phyloP scores from a whole-genome alignment of 2,329 filamentous ascomycete species.

The Fusarium phyllophilum region DNA sequence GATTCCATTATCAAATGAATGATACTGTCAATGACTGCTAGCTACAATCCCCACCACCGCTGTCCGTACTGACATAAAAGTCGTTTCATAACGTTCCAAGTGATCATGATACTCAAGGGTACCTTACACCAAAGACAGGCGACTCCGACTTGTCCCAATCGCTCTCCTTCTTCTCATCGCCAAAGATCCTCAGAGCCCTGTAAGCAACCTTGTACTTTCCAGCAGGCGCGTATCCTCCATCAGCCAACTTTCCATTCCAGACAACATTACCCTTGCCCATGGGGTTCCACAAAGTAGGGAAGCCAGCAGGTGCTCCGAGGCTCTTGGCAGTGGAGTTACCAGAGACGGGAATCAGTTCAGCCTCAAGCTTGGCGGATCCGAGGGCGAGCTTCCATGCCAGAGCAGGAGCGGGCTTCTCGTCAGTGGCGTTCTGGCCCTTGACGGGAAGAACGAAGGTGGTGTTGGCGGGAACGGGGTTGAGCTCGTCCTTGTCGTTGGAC shows the following conservation, averaged over 20 bases:
- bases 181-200: constrained; percentile 61
- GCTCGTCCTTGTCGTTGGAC: constrained; percentile 47
- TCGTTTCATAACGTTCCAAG: not conserved
- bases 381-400: constrained; percentile 56
- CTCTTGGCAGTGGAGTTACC: constrained; percentile 16
- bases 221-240: constrained; percentile 58
- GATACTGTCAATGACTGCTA: not conserved
- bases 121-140: constrained; percentile 56
- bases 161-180: constrained; percentile 54
- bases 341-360: constrained; percentile 55
- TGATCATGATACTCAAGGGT: constrained; percentile 37
- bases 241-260: constrained; percentile 60
- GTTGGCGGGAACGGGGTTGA: constrained; percentile 46
- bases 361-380: constrained; percentile 56
- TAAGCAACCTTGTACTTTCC: constrained; percentile 62
- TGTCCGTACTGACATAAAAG: not conserved
- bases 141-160: constrained; percentile 61
- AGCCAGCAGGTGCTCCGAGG: constrained; percentile 35
- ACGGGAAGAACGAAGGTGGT: constrained; percentile 55
- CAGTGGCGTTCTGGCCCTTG: constrained; percentile 45
- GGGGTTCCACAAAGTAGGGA: constrained; percentile 50
- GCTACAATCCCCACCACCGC: not conserved
- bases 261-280: constrained; percentile 36
- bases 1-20: not conserved
- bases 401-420: constrained; percentile 49